A percentile compares a stretch with the other conserved stretches of the same genome.
Conservation (phyloP, 306 rosid genomes). For the Cucumis melo region DNA sequence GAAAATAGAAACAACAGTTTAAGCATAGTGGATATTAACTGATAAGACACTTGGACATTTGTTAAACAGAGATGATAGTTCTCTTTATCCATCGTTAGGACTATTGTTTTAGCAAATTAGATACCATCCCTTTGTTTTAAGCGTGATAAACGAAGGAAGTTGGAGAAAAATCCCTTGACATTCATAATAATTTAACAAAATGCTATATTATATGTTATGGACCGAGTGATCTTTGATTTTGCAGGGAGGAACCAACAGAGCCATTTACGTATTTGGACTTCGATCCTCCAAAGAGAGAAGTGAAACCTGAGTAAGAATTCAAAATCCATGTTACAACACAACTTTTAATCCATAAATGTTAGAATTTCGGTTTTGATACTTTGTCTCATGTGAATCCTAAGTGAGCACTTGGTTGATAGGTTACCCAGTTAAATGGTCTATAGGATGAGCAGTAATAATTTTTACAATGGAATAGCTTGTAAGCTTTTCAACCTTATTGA, state of each 20-base stretch:
- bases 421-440: not conserved
- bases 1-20: not conserved
- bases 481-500: not conserved
- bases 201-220: not conserved
- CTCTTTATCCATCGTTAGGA: not conserved
- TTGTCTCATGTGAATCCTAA: not conserved
- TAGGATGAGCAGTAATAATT: not conserved
- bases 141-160: not conserved
- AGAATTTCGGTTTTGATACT: not conserved
- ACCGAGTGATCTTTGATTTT: not conserved
- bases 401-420: not conserved
- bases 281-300: constrained; percentile 61
- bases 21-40: not conserved
- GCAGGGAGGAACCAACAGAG: constrained; percentile 89
- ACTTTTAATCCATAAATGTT: not conserved
- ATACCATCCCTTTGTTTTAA: not conserved
- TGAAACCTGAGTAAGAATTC: constrained; percentile 38
- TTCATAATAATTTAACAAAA: not conserved
- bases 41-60: not conserved
- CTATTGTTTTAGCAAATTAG: too few species aligned
- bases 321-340: not conserved
- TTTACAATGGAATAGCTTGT: not conserved
- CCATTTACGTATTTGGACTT: constrained; percentile 60
- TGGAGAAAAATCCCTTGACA: not conserved
- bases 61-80: not conserved